Evolutionary conservation across 768 basidiomycete genomes (phyloP).

Genomic region (Cyclocybe cylindracea): DNA sequence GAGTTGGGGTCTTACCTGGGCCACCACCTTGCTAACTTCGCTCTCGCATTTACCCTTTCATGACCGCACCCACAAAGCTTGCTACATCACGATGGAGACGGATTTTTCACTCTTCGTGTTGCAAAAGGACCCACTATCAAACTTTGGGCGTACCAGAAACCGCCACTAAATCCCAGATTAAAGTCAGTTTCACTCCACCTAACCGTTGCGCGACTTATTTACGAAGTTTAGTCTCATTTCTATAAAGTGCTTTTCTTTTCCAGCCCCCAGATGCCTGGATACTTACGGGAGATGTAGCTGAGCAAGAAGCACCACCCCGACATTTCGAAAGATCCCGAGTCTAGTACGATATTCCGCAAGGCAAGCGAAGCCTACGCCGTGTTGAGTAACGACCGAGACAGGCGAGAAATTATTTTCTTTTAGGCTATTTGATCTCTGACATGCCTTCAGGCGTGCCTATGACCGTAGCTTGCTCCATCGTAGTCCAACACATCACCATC

Average conservation of each 20-base stretch:
- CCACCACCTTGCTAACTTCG: too few relatives aligned
- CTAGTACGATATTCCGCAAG: constrained; percentile 37
- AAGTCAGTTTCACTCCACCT: constrained; percentile 11
- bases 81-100: too few relatives aligned
- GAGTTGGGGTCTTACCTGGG: too few relatives aligned
- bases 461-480: constrained; percentile 41
- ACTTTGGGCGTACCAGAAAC: constrained; percentile 16
- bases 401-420: constrained; percentile 22
- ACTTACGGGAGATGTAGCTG: constrained; percentile 24
- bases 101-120: not conserved
- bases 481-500: constrained; percentile 12
- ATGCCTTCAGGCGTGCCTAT: constrained; percentile 38
- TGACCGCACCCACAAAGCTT: too few relatives aligned
- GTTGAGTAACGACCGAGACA: constrained; percentile 43
- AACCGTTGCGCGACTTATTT: not conserved
- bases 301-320: constrained; percentile 53
- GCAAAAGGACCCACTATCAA: constrained; percentile 16
- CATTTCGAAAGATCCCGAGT: constrained; percentile 42
- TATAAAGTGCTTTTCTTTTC: constrained; percentile 12
- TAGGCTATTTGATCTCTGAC: not conserved
- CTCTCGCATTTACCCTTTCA: too few relatives aligned
- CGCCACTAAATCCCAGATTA: constrained; percentile 20
- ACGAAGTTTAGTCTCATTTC: constrained; percentile 18
- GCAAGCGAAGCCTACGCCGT: constrained; percentile 47
- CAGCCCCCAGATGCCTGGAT: not conserved